These are phyloP conservation scores for Phytomonas serpens DNA, from an alignment of 208 protist genomes.

Conservation along the genomic window DNA sequence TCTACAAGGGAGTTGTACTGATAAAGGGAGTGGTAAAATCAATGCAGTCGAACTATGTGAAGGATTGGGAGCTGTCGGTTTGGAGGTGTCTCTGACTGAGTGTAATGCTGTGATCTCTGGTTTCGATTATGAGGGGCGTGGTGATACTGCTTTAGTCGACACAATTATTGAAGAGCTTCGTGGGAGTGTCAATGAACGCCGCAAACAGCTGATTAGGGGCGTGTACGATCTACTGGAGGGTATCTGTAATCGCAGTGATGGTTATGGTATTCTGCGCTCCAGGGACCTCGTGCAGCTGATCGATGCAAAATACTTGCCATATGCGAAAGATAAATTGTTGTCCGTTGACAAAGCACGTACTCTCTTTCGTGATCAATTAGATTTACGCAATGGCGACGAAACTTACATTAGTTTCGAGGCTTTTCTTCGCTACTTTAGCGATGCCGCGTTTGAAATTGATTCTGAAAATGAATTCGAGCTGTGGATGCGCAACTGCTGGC, in stretches of 20 bases:
- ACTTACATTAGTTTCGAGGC: constrained; percentile 37
- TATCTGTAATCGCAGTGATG: constrained; percentile 36
- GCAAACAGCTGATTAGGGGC: constrained; percentile 44
- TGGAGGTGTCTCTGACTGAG: constrained; percentile 39
- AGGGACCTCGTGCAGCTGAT: constrained; percentile 46
- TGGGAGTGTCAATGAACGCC: constrained; percentile 58
- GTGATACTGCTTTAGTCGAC: constrained; percentile 28
- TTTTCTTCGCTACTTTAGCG: constrained; percentile 68
- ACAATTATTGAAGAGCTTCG: constrained; percentile 54
- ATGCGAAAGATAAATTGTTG: constrained; percentile 27
- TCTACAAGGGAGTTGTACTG: constrained; percentile 21
- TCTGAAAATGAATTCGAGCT: constrained; percentile 78
- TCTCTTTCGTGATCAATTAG: constrained; percentile 40
- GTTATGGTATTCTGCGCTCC: constrained; percentile 22
- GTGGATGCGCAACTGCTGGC: constrained; percentile 82
- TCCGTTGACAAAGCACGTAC: constrained; percentile 29
- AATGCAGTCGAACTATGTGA: constrained; percentile 60
- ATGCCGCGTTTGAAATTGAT: constrained; percentile 69
- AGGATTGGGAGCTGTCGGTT: constrained; percentile 31
- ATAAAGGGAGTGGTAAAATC: constrained; percentile 26
- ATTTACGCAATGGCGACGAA: constrained; percentile 2
- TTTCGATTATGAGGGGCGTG: constrained; percentile 39
- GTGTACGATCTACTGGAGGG: constrained; percentile 61
- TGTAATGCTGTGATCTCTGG: constrained; percentile 59
- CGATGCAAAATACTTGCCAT: constrained; percentile 51